Percentiles rank a stretch among this genome's conserved stretches.
phyloP scores from a whole-genome alignment of 2,329 filamentous ascomycete genomes.

The Paracamarosporium sp. region DNA sequence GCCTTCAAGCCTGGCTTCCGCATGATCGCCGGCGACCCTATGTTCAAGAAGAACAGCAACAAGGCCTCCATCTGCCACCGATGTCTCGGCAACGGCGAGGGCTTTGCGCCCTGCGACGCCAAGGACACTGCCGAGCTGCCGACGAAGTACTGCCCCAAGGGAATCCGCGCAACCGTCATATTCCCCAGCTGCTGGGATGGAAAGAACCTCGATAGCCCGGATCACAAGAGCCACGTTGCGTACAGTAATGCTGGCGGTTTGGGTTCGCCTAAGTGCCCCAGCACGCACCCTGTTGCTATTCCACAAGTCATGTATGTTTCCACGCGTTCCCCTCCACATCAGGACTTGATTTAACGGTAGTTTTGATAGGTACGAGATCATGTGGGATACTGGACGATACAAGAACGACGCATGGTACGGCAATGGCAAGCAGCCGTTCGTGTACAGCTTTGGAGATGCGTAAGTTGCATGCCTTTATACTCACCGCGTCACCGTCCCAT shows the following conservation, averaged over 20 bases:
- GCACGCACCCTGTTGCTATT: slow-evolving; percentile 50
- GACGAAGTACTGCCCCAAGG: slow-evolving; percentile 79
- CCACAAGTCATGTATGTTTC: slow-evolving; percentile 48
- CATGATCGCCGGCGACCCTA: slow-evolving; percentile 71
- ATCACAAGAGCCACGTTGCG: slow-evolving; percentile 68
- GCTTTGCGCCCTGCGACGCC: slow-evolving; percentile 30
- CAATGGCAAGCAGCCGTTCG: slow-evolving; percentile 22
- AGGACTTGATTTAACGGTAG: neutral
- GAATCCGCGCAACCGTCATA: slow-evolving; percentile 72
- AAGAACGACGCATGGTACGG: slow-evolving; percentile 15
- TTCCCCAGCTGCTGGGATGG: slow-evolving; percentile 78
- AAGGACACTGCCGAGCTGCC: slow-evolving; percentile 47
- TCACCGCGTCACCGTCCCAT: neutral
- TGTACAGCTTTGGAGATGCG: slow-evolving; percentile 40
- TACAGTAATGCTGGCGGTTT: slow-evolving; percentile 56
- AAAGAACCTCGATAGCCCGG: slow-evolving; percentile 54
- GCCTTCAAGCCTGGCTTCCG: slow-evolving; percentile 74
- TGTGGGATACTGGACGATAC: slow-evolving; percentile 19
- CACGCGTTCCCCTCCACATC: neutral
- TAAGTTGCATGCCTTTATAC: slow-evolving; percentile 4
- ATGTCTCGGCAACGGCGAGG: slow-evolving; percentile 30
- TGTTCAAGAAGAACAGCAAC: slow-evolving; percentile 29
- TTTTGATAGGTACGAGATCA: slow-evolving; percentile 16
- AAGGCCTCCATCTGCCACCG: slow-evolving; percentile 24
- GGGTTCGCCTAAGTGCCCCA: slow-evolving; percentile 49